Base-by-base conservation (phyloP, 257 asterid genomes). In the Jaltomata sinuosa region DNA sequence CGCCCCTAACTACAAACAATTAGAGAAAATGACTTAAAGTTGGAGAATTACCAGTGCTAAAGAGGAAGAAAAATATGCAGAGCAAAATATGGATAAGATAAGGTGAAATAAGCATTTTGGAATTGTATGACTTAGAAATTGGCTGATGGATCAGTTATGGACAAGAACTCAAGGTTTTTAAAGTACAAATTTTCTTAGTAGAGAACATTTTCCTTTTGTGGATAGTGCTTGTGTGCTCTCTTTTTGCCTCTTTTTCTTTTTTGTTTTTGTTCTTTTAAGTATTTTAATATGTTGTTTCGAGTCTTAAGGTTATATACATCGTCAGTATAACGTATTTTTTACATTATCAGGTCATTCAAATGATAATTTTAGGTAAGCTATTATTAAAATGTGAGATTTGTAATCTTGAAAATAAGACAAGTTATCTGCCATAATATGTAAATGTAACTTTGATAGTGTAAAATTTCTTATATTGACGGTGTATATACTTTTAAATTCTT, bases 11-110 rank as follows among this genome's bases (percentile, higher is more conserved):
- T 49, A 49, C 4, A 52, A 7, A 50, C 4, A 4, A 67, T 1
- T 67, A 67, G 8, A 3, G 27, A 6, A 32, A 29, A 76, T 2
- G 34, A 67, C 47, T 7, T 16, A 0, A 45, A 11, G 36, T 53
- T 83, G 5, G 22, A 59, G 79, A 64, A 38, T 22, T 88, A 92
- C 97, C 64, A 87, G 93, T 89, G 82, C 83, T 61, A 47, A 85
- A 54, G 57, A 92, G 85, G n/a, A 79, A 88, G 72, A 87, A 85
- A 59, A 90, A 65, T 15, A 89, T 36, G 89, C 80, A 85, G 87
- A 90, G 87, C 8, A 85, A 67, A 69, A 86, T 49, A 84, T 83
- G 82, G 64, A 85, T 45, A 8, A 83, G 65, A 84, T 40, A 82
- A 14, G 81, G 18, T 79, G 87, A 54, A 6, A 54, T 71, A 15